These are phyloP conservation scores for Mayamaea pseudoterrestris DNA, from an alignment of 108 stramenopile genomes.

Conservation along the genomic window DNA sequence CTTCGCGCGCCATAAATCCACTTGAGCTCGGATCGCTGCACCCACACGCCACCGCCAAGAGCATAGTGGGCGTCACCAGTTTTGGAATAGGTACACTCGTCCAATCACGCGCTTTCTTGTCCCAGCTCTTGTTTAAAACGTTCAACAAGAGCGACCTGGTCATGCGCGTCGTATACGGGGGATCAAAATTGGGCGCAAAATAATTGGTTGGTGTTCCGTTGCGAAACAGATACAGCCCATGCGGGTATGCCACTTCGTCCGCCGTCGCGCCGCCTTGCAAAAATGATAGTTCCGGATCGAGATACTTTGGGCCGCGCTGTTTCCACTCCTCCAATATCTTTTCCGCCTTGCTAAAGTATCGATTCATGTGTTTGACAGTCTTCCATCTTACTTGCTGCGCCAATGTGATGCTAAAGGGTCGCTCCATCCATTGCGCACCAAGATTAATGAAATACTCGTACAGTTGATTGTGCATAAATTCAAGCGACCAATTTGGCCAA, in stretches of 20 bases:
- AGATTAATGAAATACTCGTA: constrained; percentile 60
- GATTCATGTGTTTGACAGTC: constrained; percentile 88
- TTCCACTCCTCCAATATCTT: constrained; percentile 76
- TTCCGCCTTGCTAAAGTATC: constrained; percentile 79
- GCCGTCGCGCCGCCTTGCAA: constrained; percentile 54
- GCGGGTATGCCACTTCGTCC: constrained; percentile 68
- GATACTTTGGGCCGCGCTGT: constrained; percentile 76
- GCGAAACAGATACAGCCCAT: constrained; percentile 74
- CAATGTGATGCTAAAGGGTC: constrained; percentile 75
- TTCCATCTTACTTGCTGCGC: constrained; percentile 78
- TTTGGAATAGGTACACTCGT: constrained; percentile 46
- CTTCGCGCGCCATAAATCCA: constrained; percentile 38
- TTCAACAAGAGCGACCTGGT: constrained; percentile 59
- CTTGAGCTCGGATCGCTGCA: constrained; percentile 37
- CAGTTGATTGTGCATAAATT: constrained; percentile 85
- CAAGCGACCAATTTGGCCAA: constrained; percentile 85
- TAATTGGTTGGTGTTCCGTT: constrained; percentile 81
- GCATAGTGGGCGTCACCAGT: constrained; percentile 43
- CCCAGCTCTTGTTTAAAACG: constrained; percentile 75
- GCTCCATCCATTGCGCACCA: constrained; percentile 56
- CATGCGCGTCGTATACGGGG: constrained; percentile 84
- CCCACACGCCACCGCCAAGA: constrained; percentile 56
- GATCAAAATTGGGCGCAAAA: constrained; percentile 81
- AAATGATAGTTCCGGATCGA: constrained; percentile 58
- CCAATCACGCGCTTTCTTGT: constrained; percentile 74